Evolutionary conservation across 1,284 basidiomycete species (phyloP).

Genomic region (Puccinia coronata): DNA sequence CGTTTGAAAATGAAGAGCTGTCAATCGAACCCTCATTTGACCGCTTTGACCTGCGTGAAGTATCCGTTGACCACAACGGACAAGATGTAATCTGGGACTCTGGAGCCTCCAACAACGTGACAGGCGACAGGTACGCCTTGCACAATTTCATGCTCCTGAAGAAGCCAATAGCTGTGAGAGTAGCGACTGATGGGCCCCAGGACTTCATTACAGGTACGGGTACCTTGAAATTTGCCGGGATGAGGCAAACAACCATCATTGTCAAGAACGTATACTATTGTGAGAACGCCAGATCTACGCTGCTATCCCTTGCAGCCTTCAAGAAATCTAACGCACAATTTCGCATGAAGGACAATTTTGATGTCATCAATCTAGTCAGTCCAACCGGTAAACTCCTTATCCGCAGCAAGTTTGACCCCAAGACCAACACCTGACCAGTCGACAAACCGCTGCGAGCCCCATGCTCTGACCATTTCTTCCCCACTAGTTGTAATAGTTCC

Average conservation of each 20-base stretch:
- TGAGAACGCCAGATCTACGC: not conserved
- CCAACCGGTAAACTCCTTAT: not conserved
- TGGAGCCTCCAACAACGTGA: too few relatives aligned
- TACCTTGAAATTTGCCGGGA: too few relatives aligned
- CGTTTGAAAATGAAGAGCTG: too few relatives aligned
- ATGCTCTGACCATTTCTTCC: not conserved
- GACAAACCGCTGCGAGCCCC: not conserved
- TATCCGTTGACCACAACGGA: too few relatives aligned
- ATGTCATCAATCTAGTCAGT: not conserved
- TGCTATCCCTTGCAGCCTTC: not conserved
- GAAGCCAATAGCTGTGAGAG: too few relatives aligned
- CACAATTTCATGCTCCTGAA: too few relatives aligned
- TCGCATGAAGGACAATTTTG: not conserved
- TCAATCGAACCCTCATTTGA: too few relatives aligned
- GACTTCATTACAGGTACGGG: too few relatives aligned
- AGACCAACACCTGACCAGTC: not conserved
- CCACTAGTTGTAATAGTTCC: not conserved
- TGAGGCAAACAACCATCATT: not conserved
- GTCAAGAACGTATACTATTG: constrained; percentile 6
- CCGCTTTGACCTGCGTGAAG: too few relatives aligned
- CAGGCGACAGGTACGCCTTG: too few relatives aligned
- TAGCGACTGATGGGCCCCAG: too few relatives aligned
- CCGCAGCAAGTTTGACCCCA: not conserved
- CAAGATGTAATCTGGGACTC: too few relatives aligned
- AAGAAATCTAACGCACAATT: not conserved